Base-by-base conservation (phyloP, 2,329 filamentous ascomycete genomes). In the Cryphonectria carpinicola region DNA sequence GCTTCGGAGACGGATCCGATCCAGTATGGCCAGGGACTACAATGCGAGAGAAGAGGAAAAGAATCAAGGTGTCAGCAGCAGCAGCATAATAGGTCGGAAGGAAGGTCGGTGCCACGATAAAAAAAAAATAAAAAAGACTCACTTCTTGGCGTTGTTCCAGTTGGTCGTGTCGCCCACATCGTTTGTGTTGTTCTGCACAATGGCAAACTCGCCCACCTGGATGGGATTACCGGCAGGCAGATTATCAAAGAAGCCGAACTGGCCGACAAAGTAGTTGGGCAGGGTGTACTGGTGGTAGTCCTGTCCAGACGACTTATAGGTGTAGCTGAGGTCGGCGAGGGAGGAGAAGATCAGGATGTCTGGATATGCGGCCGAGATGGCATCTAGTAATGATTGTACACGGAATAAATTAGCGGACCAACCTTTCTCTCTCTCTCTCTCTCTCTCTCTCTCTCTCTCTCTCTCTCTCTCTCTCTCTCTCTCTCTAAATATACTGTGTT, bases 1-100 rank as follows among this genome's bases (percentile, higher is more conserved):
- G 84, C 86, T 73, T 88, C 86, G 19, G 85, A 86, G 3, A 92
- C 87, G 11, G 86, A 82, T 37, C 88, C 89, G 65, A 87, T 86
- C 88, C 86, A 87, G 82, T 84, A 88, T 0, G 84, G 86, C 68
- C 68, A 70, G 32, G 32, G 63, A 43, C 70, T 72, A 22, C 17
- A 14, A 39, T 11, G 46, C 11, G 46, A n/a, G 8, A 39, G 22
- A 81, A 37, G 25, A 10, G 1, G 14, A 22, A 5, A 3, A 19
- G 14, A 28, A 4, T 32, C 32, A 32, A 35, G 14, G 52, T 13
- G 8, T 3, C 19, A 28, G 25, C 19, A 28, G 28, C 28, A 28
- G 28, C 28, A 28, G 28, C 28, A 28, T 28, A 28, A 28, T 28
- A 28, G 28, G 28, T 28, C 28, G 28, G 28, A 11, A 13, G 8